phyloP scores from a whole-genome alignment of 1,284 basidiomycete species.

The Clitocybe nebularis region DNA sequence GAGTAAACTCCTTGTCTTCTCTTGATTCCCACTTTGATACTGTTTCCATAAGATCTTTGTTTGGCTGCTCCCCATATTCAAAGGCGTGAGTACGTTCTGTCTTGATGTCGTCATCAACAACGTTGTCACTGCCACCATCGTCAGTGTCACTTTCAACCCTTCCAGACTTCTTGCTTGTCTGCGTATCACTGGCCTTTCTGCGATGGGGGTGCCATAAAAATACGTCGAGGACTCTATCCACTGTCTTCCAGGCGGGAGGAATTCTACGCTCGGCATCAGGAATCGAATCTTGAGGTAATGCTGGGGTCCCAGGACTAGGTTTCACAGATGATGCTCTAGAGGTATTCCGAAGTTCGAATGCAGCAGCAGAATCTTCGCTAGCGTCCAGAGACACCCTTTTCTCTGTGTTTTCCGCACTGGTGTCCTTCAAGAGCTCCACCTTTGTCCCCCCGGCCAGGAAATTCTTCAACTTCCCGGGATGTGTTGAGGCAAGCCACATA shows the following conservation, averaged over 20 bases:
- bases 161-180: conserved; percentile 15
- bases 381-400: too few species aligned
- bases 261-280: conserved; percentile 69
- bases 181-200: too few species aligned
- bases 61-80: conserved; percentile 56
- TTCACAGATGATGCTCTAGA: conserved; percentile 29
- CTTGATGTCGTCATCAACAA: conserved; percentile 28
- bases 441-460: conserved; percentile 72
- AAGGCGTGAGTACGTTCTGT: conserved; percentile 39
- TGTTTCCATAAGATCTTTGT: conserved; percentile 44
- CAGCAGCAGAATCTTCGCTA: conserved; percentile 16
- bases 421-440: conserved; percentile 62
- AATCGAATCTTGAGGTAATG: conserved; percentile 30
- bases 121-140: conserved; percentile 28
- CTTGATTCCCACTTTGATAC: conserved; percentile 58
- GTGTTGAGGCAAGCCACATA: conserved; percentile 75
- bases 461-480: conserved; percentile 62
- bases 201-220: conserved; percentile 49
- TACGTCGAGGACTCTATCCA: conserved; percentile 80
- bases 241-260: conserved; percentile 70
- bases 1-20: conserved; percentile 39
- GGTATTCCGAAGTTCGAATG: conserved; percentile 31
- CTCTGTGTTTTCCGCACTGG: conserved; percentile 33
- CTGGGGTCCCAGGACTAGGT: conserved; percentile 20
- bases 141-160: conserved; percentile 17